phyloP scores from a whole-genome alignment of 768 basidiomycete genomes.

The Suillus cothurnatus region DNA sequence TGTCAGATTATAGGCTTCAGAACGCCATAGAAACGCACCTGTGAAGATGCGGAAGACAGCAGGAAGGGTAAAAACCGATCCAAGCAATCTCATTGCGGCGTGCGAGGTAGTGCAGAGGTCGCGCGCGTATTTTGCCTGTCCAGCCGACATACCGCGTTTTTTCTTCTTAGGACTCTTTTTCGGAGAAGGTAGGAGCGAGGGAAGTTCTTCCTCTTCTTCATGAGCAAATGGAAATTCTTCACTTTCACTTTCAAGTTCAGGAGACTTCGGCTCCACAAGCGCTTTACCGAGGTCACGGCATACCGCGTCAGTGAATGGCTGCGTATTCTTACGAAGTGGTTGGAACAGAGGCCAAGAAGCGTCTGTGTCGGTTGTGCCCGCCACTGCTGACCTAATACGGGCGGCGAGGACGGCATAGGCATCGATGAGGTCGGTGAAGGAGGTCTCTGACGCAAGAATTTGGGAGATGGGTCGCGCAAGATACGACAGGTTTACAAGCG shows the following conservation, averaged over 20 bases:
- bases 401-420: conserved; percentile 72
- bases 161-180: conserved; percentile 64
- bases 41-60: conserved; percentile 62
- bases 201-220: conserved; percentile 29
- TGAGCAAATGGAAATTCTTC: conserved; percentile 13
- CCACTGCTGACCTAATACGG: conserved; percentile 54
- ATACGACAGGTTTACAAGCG: conserved; percentile 63
- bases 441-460: conserved; percentile 52
- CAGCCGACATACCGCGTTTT: conserved; percentile 72
- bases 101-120: conserved; percentile 78
- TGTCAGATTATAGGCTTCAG: conserved; percentile 12
- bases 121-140: conserved; percentile 77
- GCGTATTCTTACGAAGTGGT: conserved; percentile 59
- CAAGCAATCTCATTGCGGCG: conserved; percentile 67
- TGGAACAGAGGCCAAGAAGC: conserved; percentile 73
- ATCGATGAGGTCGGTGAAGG: conserved; percentile 64
- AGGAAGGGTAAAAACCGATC: conserved; percentile 59
- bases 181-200: conserved; percentile 62
- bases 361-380: conserved; percentile 50
- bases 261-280: conserved; percentile 53
- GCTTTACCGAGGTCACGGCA: conserved; percentile 70
- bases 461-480: conserved; percentile 64
- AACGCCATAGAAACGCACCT: conserved; percentile 42
- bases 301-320: conserved; percentile 57
- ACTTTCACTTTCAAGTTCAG: conserved; percentile 25